Evolutionary conservation across 2,329 filamentous ascomycete genomes (phyloP).

Genomic region (Aciculosporium take): DNA sequence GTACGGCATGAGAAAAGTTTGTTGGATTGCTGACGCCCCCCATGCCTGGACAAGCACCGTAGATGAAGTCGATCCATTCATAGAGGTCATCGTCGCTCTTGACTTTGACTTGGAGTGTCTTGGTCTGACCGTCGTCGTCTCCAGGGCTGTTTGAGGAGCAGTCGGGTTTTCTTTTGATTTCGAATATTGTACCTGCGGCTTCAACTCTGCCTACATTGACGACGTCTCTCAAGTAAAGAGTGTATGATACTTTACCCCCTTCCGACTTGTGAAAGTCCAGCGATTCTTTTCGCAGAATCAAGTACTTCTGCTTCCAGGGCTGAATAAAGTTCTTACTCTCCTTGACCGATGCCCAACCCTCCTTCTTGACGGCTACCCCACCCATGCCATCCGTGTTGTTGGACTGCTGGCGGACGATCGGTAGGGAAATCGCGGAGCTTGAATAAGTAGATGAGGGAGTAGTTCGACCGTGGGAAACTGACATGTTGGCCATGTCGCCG

Average conservation of each 20-base stretch:
- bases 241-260: constrained; percentile 74
- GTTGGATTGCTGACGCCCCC: constrained; percentile 96
- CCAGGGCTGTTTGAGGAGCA: constrained; percentile 56
- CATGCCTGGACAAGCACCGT: constrained; percentile 92
- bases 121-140: constrained; percentile 66
- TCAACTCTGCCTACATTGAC: constrained; percentile 85
- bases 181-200: constrained; percentile 80
- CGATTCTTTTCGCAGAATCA: constrained; percentile 83
- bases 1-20: constrained; percentile 93
- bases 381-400: constrained; percentile 49
- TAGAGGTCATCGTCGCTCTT: constrained; percentile 95
- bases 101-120: constrained; percentile 80
- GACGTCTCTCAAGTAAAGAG: constrained; percentile 74
- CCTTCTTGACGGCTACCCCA: constrained; percentile 61
- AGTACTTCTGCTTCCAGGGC: constrained; percentile 78
- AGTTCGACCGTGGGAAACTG: constrained; percentile 54
- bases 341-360: constrained; percentile 75
- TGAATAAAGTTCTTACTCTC: constrained; percentile 79
- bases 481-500: constrained; percentile 68
- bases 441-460: constrained; percentile 53
- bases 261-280: constrained; percentile 92
- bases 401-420: constrained; percentile 49
- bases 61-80: constrained; percentile 97
- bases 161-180: constrained; percentile 67
- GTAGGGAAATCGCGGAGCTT: constrained; percentile 57